Evolutionary conservation across 208 protist species (phyloP).

Genomic region (Acanthamoeba royreba): DNA sequence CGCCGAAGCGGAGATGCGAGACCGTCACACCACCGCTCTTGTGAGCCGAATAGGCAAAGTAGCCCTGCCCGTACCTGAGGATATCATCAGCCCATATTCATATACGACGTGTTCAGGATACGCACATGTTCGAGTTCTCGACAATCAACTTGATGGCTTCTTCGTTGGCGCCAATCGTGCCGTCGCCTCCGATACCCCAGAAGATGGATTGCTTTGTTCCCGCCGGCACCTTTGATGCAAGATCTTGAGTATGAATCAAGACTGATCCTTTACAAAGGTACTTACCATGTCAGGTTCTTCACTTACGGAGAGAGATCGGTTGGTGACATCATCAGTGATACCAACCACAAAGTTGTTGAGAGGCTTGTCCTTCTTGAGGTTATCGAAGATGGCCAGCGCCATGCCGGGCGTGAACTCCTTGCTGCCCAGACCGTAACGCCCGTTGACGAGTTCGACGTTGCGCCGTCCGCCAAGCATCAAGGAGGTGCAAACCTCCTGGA

Average conservation of each 20-base stretch:
- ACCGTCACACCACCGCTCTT: conserved; percentile 79
- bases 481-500: conserved; percentile 77
- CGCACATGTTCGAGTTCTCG: not conserved
- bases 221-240: not conserved
- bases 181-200: conserved; percentile 80
- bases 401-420: conserved; percentile 82
- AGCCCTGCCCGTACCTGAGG: conserved; percentile 73
- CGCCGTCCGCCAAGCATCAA: not conserved
- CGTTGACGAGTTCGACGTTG: conserved; percentile 68
- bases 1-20: conserved; percentile 82
- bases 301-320: conserved; percentile 62
- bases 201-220: conserved; percentile 77
- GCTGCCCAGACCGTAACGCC: conserved; percentile 76
- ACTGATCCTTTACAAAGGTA: too few relatives aligned
- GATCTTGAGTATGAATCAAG: not conserved
- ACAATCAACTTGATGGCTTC: conserved; percentile 82
- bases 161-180: conserved; percentile 84
- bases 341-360: conserved; percentile 80
- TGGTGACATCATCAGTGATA: conserved; percentile 81
- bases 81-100: conserved; percentile 52
- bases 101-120: not conserved
- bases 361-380: conserved; percentile 57
- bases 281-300: conserved; percentile 59
- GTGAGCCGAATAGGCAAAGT: conserved; percentile 82
- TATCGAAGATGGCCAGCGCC: conserved; percentile 79